Base-by-base conservation (phyloP, 768 basidiomycete genomes). In the Tricholoma hemisulphureum region DNA sequence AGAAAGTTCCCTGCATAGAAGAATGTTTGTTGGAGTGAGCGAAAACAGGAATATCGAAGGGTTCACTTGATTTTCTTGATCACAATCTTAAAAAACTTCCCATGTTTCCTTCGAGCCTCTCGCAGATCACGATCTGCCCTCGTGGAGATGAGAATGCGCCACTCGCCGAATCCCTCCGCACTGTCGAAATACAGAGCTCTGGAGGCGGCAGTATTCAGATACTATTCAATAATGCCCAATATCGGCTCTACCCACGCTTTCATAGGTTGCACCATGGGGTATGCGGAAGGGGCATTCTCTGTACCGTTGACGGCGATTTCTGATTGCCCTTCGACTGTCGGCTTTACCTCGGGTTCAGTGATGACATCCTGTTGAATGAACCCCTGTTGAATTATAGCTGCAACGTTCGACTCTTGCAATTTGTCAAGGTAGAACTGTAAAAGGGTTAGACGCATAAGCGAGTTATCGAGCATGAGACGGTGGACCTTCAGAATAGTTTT, bases 31-130 rank as follows among this genome's bases (percentile, higher is more conserved):
- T 49, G 49, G 20, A 31, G 39, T n/a, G 11, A 8, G 55, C 21
- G 2, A 23, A 10, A 5, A 24, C 7, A 20, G 2, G 3, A 29
- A 26, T 7, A 23, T n/a, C 24, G 14, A 23, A 49, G 37, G 31
- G 64, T 77, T 24, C 50, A 86, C 89, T 77, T 83, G 65, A 90
- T 87, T 66, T 89, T 90, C 71, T 87, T 89, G 35, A 87, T 63
- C 24, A 84, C 77, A 43, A 85, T 83, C 13, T 62, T 64, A 61
- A 86, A 86, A 34, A 70, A 70, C 37, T 79, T 79, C 16, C 48
- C 61, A 58, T 85, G 79, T 23, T 74, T 75, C 50, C 75, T 74
- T 0, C 76, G 77, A 13, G 77, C 63, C 35, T 82, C 77, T 5
- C 82, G 77, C 3, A 88, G 65, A 57, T 83, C 76, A 14, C 69